These are phyloP conservation scores for Dryadomyces sulphureus DNA, from an alignment of 2,329 filamentous ascomycete species.

Conservation along the genomic window DNA sequence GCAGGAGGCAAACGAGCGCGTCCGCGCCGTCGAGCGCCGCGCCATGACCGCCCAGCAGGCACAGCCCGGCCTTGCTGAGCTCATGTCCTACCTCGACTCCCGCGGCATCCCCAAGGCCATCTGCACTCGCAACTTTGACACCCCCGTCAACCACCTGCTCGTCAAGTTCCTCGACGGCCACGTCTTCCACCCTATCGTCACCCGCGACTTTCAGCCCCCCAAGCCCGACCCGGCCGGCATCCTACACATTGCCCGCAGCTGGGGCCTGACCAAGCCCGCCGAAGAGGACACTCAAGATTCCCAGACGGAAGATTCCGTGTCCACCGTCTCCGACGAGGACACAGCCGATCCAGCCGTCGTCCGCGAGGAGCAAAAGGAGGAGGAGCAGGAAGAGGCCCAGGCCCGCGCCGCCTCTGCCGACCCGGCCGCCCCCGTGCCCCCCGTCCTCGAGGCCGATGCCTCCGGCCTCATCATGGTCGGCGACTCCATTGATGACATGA, in stretches of 20 bases:
- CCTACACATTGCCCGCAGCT: conserved; percentile 64
- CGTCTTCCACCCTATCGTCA: conserved; percentile 65
- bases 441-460: conserved; percentile 22
- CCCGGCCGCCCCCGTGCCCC: conserved; percentile 3
- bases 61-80: conserved; percentile 59
- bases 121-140: conserved; percentile 87
- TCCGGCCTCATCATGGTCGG: conserved; percentile 50
- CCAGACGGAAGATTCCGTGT: background rate
- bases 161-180: conserved; percentile 55
- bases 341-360: conserved; percentile 8
- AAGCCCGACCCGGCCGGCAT: conserved; percentile 86
- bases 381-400: conserved; percentile 10
- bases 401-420: conserved; percentile 8
- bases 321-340: conserved; percentile 4
- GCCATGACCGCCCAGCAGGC: conserved; percentile 71
- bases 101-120: conserved; percentile 61
- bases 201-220: conserved; percentile 65
- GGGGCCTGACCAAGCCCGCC: conserved; percentile 40
- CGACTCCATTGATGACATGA: conserved; percentile 86
- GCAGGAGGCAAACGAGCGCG: conserved; percentile 51
- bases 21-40: conserved; percentile 64
- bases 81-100: conserved; percentile 72
- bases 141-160: conserved; percentile 61
- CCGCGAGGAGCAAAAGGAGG: conserved; percentile 9
- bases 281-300: too few species aligned